Evolutionary conservation across 768 basidiomycete species (phyloP), one percentile per base, ranked within the genome.

Genomic region (Calocybe cyanea): DNA sequence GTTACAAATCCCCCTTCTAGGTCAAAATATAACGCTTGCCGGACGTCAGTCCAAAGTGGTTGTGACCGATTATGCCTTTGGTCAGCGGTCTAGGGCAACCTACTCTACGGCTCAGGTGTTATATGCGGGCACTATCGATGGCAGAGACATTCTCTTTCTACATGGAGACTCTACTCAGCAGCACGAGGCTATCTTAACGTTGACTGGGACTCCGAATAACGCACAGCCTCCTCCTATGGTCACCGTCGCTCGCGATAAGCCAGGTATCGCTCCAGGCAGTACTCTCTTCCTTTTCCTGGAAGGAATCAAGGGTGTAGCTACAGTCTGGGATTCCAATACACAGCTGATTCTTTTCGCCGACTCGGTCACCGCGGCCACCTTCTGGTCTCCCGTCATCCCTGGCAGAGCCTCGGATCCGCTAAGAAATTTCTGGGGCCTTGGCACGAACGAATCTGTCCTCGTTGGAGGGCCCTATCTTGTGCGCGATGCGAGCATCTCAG

Each of bases 91-190:
- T 7, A 69, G 66, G 46, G 57, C 85, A 1, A 62, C 76, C 2
- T 91, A 87, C 62, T 82, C 87, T 4, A 90, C 88, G 1, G 85
- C 87, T 0, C 74, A 78, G 46, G 70, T 92, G 21, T 75, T 90
- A 55, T 88, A 77, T 53, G 79, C 86, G 0, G 78, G 82, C 3
- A 63, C 53, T 19, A 81, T 85, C 24, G 83, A 77, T 24, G 71
- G 64, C 1, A 67, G 80, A n/a, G 82, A 85, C 54, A 63, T 86
- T 17, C 66, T 87, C 4, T 77, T 83, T 63, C 63, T 86, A 8
- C 75, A 81, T 49, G 85, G 85, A 2, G 71, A 79, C 47, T 60
- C 71, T 2, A 54, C 59, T 0, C 78, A 83, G 49, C 70, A 72
- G 33, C 81, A 84, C 50, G 85, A 85, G 57, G 59, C 65, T 10